A percentile compares a stretch with the other conserved stretches of the same genome.
Evolutionary conservation across 257 asterid genomes (phyloP).

Genomic region (Nemophila menziesii): DNA sequence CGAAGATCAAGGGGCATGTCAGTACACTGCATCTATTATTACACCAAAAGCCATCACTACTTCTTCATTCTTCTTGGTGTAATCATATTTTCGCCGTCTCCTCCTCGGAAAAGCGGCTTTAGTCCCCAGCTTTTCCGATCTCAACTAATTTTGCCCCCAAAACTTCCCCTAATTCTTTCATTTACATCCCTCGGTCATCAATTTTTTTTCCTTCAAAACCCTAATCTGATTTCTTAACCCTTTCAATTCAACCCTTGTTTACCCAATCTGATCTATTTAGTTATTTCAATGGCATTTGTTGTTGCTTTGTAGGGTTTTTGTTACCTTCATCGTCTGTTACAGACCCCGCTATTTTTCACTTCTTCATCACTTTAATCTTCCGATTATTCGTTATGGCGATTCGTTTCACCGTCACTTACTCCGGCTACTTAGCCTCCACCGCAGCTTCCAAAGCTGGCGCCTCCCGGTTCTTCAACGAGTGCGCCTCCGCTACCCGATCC

Average conservation of each 20-base stretch:
- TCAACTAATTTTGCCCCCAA: not conserved
- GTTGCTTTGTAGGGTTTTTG: not conserved
- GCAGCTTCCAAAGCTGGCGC: conserved; percentile 14
- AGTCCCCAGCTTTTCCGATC: too few species aligned
- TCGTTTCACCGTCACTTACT: conserved; percentile 61
- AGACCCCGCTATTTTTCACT: conserved; percentile 18
- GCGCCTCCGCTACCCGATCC: conserved; percentile 16
- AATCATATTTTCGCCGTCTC: not conserved
- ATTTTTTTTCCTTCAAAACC: not conserved
- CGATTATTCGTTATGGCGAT: conserved; percentile 59
- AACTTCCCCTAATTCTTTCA: too few species aligned
- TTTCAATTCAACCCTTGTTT: not conserved
- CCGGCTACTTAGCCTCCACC: conserved; percentile 44
- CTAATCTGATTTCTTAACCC: not conserved
- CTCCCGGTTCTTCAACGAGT: not conserved
- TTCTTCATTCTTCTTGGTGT: too few species aligned
- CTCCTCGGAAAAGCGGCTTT: not conserved
- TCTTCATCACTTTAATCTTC: conserved; percentile 20
- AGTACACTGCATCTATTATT: too few species aligned
- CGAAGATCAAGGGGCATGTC: too few species aligned
- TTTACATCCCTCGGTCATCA: too few species aligned
- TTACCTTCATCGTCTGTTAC: not conserved
- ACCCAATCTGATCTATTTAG: not conserved
- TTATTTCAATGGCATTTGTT: not conserved
- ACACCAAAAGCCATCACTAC: too few species aligned